These are phyloP conservation scores for Pleurotus tuoliensis DNA, from an alignment of 768 basidiomycete genomes.

Conservation along the genomic window DNA sequence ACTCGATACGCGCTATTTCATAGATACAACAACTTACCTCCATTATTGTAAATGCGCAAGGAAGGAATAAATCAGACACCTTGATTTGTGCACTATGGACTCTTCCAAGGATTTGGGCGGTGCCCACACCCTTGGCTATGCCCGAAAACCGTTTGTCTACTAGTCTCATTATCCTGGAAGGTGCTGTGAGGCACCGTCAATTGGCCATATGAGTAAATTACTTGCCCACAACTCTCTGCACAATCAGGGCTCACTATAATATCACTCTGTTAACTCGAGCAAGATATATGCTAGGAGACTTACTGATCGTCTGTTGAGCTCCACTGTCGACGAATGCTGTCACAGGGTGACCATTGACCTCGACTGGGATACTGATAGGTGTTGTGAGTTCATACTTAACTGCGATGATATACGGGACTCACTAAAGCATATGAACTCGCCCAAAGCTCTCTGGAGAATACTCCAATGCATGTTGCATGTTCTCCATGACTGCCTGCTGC, in stretches of 20 bases:
- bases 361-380: conserved; percentile 69
- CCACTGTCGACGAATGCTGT: conserved; percentile 99
- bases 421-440: conserved; percentile 96
- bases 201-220: conserved; percentile 11
- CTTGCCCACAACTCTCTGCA: conserved; percentile 87
- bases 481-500: conserved; percentile 87
- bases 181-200: conserved; percentile 4
- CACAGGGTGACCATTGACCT: conserved; percentile 86
- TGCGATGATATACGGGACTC: conserved; percentile 27
- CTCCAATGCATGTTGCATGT: conserved; percentile 91
- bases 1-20: background rate
- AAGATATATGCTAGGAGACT: conserved; percentile 20
- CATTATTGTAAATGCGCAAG: conserved; percentile 93
- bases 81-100: conserved; percentile 94
- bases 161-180: conserved; percentile 82
- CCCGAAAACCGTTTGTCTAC: conserved; percentile 85
- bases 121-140: conserved; percentile 91
- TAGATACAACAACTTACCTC: conserved; percentile 50
- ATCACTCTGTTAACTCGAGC: background rate
- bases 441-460: conserved; percentile 93
- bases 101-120: conserved; percentile 88
- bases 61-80: conserved; percentile 75
- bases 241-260: conserved; percentile 82
- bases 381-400: background rate
- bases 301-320: conserved; percentile 95